A percentile compares a stretch with the other conserved stretches of the same genome.
These are phyloP conservation scores for Sarcodon sp. DNA, from an alignment of 768 basidiomycete genomes.

Conservation along the genomic window DNA sequence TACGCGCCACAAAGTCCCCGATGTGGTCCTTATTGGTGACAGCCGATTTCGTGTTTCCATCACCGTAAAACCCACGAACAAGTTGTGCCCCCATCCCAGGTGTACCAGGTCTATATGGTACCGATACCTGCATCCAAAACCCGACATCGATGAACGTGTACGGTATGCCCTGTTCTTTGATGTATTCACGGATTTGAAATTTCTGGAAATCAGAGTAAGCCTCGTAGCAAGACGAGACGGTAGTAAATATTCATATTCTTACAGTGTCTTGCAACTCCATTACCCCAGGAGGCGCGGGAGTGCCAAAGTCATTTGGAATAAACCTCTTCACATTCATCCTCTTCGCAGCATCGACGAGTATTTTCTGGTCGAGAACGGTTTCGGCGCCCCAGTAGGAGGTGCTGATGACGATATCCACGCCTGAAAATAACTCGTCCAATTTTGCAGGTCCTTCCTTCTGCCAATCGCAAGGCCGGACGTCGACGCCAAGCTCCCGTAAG, in stretches of 20 bases:
- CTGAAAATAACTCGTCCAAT: slow-evolving; percentile 7
- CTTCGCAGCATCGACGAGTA: slow-evolving; percentile 10
- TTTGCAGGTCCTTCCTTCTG: slow-evolving; percentile 4
- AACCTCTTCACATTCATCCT: slow-evolving; percentile 11
- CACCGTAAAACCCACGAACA: slow-evolving; percentile 6
- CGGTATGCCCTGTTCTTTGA: slow-evolving; percentile 11
- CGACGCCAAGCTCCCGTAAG: slow-evolving; percentile 7
- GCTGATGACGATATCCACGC: slow-evolving; percentile 9
- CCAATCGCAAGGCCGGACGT: slow-evolving; percentile 9
- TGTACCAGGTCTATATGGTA: slow-evolving; percentile 1
- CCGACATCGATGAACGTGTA: slow-evolving; percentile 22
- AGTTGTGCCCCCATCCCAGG: neutral
- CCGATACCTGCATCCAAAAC: slow-evolving; percentile 15
- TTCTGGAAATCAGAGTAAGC: slow-evolving; percentile 10
- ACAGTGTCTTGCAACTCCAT: slow-evolving; percentile 5
- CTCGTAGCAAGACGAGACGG: neutral
- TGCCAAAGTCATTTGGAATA: slow-evolving; percentile 14
- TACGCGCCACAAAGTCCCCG: slow-evolving; percentile 15
- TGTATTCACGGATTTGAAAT: slow-evolving; percentile 13
- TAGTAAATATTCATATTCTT: no score
- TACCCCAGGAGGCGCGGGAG: slow-evolving; percentile 6
- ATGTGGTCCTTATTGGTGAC: slow-evolving; percentile 15
- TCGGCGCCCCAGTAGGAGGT: slow-evolving; percentile 1
- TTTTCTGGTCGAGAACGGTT: slow-evolving; percentile 6
- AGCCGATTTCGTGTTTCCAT: slow-evolving; percentile 9